Percentiles rank a stretch among this genome's conserved stretches.
Evolutionary conservation across 345 rosid species (phyloP).

Genomic region (Eucalyptus erythrocorys): DNA sequence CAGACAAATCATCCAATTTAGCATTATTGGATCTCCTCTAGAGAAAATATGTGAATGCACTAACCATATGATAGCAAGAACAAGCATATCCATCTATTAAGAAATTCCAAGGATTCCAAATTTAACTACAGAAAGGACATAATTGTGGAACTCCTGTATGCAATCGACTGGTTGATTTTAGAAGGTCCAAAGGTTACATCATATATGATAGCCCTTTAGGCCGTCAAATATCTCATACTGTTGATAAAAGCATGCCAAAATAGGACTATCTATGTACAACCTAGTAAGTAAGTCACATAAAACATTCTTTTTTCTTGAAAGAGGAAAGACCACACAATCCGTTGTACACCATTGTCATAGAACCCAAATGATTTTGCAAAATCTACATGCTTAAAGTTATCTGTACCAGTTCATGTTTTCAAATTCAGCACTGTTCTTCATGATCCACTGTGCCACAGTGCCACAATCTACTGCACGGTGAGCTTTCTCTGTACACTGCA

Average conservation of each 20-base stretch:
- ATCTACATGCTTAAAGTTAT: not conserved
- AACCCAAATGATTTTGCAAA: not conserved
- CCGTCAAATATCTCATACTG: not conserved
- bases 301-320: not conserved
- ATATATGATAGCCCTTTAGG: not conserved
- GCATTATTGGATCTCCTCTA: not conserved
- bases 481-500: constrained; percentile 96
- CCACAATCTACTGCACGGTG: constrained; percentile 98
- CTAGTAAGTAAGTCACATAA: not conserved
- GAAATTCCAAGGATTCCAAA: not conserved
- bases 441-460: constrained; percentile 83
- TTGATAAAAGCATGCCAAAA: not conserved
- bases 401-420: constrained; percentile 97
- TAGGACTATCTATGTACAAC: not conserved
- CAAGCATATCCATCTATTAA: not conserved
- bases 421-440: constrained; percentile 94
- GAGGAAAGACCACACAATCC: not conserved
- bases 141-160: not conserved
- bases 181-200: too few relatives aligned
- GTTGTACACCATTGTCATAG: not conserved
- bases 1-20: not conserved
- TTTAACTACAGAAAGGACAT: not conserved
- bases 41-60: not conserved
- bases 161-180: not conserved
- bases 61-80: not conserved